Base-by-base conservation (phyloP, 2,329 filamentous ascomycete genomes). In the Ophiostoma sp. region DNA sequence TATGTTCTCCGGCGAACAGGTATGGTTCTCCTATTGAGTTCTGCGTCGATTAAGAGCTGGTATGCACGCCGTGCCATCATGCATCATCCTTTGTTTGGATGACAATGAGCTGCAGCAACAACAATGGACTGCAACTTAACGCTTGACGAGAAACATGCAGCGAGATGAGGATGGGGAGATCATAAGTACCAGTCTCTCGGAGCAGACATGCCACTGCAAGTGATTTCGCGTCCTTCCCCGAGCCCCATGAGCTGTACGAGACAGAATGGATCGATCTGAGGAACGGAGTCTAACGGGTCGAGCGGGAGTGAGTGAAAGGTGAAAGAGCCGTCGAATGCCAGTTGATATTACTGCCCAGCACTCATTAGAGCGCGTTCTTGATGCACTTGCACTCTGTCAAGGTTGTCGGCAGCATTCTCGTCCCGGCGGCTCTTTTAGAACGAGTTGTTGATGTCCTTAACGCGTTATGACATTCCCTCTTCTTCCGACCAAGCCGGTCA, bases 341-440 rank as follows among this genome's bases (percentile, higher is more conserved):
- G 27, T 38, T 27, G n/a, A 55, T 27, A 55, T 55, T 36, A 18
- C 49, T 55, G 7, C 27, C 6, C 49, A 55, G 2, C n/a, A 11
- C 49, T 4, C 49, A 55, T 27, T 18, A 27, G 6, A 7, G 7
- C 18, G 49, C 49, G 14, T 18, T 52, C 16, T 6, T 52, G 47
- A 5, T 55, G 18, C n/a, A 27, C 11, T 55, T 55, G n/a, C 49
- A 27, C 49, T 27, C n/a, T 27, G 18, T 55, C n/a, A 55, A 11
- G 49, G 49, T 55, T 55, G 49, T 11, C 4, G 12, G 49, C 55
- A 38, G 55, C 55, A 60, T 60, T 60, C 55, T 60, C 55, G 55
- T 40, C 27, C 27, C 49, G 12, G 49, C 18, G 27, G 11, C 6
- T 60, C 55, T 18, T 44, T 16, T 38, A 60, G 6, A 38, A 38